Base-by-base conservation (phyloP, 2,329 filamentous ascomycete genomes). In the Claviceps capensis region DNA sequence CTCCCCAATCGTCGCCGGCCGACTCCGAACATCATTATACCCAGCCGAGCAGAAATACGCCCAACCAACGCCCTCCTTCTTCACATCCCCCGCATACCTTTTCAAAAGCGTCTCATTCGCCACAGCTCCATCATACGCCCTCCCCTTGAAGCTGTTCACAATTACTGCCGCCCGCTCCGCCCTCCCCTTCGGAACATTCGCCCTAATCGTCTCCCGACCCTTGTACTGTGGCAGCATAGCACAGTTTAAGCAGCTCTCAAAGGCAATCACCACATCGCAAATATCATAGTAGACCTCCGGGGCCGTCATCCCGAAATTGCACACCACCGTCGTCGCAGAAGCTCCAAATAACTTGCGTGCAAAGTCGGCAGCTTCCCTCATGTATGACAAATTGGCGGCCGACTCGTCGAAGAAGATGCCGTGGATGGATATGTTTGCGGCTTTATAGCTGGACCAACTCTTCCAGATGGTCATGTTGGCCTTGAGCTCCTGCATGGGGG, bases 341-440 rank as follows among this genome's bases (percentile, higher is more conserved):
- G 2, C 47, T 26, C 9, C 47, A 14, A 8, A 23, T 34, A 22
- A 57, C 57, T 0, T 50, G 26, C 2, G 48, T 23, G 60, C 51
- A 46, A 53, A 57, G 0, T 48, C 47, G 5, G 57, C 54, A 3
- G 56, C 56, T 22, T 59, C 54, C 1, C 49, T 55, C 36, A 61
- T 53, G 47, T 61, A 60, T 1, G 51, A 38, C 38, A 54, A 52
- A 41, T 58, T 30, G 4, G 38, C 16, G 13, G 50, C 50, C 2
- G 53, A 49, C 41, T 61, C 59, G 43, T 61, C 59, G 16, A 61
- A 56, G 50, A 60, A 62, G 40, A 61, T 54, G 40, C 60, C 59
- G 13, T 60, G 50, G 14, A 61, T 50, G 7, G 54, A 47, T 16
- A 61, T 45, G 16, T 61, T 46, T 1, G 53, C 52, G 0, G 19